Percentiles rank a stretch among this genome's conserved stretches.
phyloP scores from a whole-genome alignment of 768 basidiomycete genomes.

The Panus rudis region DNA sequence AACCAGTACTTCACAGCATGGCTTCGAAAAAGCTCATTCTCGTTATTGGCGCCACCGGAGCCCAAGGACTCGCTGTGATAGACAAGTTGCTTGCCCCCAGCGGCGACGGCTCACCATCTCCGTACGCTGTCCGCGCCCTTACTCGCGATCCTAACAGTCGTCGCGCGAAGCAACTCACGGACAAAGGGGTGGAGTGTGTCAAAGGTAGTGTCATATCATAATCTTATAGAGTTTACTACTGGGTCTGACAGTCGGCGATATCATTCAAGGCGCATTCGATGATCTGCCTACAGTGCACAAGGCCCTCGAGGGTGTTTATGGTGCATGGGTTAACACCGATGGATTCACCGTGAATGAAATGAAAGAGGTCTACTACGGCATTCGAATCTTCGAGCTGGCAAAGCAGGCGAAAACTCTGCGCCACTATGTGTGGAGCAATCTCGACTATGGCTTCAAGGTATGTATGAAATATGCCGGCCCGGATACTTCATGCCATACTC shows the following conservation, averaged over 20 bases:
- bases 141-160: constrained; percentile 29
- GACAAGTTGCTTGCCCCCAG: constrained; percentile 29
- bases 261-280: constrained; percentile 25
- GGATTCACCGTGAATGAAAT: constrained; percentile 35
- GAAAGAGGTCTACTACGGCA: constrained; percentile 32
- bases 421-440: constrained; percentile 36
- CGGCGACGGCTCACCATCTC: constrained; percentile 32
- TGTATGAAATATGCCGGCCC: constrained; percentile 17
- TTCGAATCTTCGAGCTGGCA: constrained; percentile 36
- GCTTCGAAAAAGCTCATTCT: constrained; percentile 32
- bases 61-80: constrained; percentile 36
- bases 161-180: constrained; percentile 29
- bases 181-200: constrained; percentile 31
- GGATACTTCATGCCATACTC: not conserved
- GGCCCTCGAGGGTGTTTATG: constrained; percentile 29
- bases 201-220: constrained; percentile 21
- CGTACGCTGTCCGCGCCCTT: constrained; percentile 35
- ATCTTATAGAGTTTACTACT: not conserved
- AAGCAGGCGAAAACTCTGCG: constrained; percentile 25
- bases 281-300: constrained; percentile 24
- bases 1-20: not conserved
- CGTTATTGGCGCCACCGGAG: constrained; percentile 41
- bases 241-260: not conserved
- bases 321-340: constrained; percentile 33
- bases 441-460: constrained; percentile 37